Evolutionary conservation across 1,284 basidiomycete genomes (phyloP), one percentile per base, ranked within the genome.

Genomic region (Leccinum pachyderme): DNA sequence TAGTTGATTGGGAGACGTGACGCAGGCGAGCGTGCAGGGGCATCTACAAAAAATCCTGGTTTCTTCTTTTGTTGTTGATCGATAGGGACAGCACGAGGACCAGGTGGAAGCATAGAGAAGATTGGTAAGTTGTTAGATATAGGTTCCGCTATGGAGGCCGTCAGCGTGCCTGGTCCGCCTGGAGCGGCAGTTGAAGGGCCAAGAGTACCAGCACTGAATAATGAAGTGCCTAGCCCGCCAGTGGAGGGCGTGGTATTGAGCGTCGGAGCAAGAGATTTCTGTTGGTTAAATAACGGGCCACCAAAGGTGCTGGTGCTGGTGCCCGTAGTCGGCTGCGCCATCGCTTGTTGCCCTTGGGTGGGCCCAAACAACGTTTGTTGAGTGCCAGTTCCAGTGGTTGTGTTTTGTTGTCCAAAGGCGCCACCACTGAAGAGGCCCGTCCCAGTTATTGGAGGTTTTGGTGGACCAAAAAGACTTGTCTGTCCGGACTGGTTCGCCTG

Each of bases 111-210:
- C 77, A 91, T 78, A 52, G 81, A 82, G 63, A 89, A 90, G 47
- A 90, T 84, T 2, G 87, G 85, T 39, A 91, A 76, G 67, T 92
- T 94, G 56, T 85, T 81, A 43, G 90, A 91, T 68, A 98, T 95
- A 0, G 96, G 95, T 68, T 94, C 87, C 47, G 90, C 88, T 65
- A 98, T 91, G 9, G 93, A 94, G 0, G 93, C 90, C 12, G 85
- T 90, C 53, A 95, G 75, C 0, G 78, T 75, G 12, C 81, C 79
- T 67, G 84, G 81, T 25, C 75, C 72, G 41, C 69, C 74, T 46
- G 73, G 71, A 53, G 71, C 69, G 18, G 69, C 66, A 1, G 70
- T 67, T 28, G 81, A 76, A 9, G 73, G 70, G 51, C 75, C 76
- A 33, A 83, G 72, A 13, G 72, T 57, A 52, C 65, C 63, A 49